Conservation (phyloP, 2,329 filamentous ascomycete species). For the Epichloe gansuensis region DNA sequence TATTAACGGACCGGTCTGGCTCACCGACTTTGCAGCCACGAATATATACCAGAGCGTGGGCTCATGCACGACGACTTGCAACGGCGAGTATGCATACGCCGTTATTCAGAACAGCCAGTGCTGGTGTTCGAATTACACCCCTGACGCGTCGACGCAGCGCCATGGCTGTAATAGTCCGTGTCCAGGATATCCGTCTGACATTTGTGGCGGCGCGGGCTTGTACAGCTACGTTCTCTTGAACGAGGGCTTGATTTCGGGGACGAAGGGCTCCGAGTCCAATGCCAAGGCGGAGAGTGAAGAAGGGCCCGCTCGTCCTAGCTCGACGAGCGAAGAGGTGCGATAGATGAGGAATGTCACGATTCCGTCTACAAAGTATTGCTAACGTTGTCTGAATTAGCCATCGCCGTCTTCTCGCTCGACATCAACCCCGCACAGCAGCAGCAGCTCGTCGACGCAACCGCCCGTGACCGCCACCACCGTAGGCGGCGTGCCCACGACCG, state of each 20-base stretch:
- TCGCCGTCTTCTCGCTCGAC: no score
- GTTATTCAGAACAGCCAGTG: slow-evolving; percentile 2
- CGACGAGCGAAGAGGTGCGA: background rate
- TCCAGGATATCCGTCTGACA: slow-evolving; percentile 4
- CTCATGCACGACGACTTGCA: slow-evolving; percentile 1
- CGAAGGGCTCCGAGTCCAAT: background rate
- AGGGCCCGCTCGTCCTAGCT: background rate
- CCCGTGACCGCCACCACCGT: background rate
- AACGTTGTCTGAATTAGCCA: no score
- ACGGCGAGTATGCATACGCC: background rate
- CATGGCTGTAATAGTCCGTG: background rate
- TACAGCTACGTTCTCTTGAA: slow-evolving; percentile 4
- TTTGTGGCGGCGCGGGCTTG: slow-evolving; percentile 1
- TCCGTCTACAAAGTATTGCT: no score
- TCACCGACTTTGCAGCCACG: background rate
- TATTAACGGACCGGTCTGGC: no score
- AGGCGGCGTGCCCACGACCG: background rate
- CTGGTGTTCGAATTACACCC: slow-evolving; percentile 5
- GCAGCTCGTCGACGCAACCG: no score
- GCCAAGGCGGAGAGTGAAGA: background rate
- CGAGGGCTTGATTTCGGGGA: background rate
- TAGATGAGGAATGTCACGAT: no score
- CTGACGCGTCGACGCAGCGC: background rate
- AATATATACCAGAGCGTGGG: slow-evolving; percentile 4
- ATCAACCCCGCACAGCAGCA: no score